Evolutionary conservation across 1,284 basidiomycete genomes (phyloP).

Genomic region (Quambalaria eucalypti): DNA sequence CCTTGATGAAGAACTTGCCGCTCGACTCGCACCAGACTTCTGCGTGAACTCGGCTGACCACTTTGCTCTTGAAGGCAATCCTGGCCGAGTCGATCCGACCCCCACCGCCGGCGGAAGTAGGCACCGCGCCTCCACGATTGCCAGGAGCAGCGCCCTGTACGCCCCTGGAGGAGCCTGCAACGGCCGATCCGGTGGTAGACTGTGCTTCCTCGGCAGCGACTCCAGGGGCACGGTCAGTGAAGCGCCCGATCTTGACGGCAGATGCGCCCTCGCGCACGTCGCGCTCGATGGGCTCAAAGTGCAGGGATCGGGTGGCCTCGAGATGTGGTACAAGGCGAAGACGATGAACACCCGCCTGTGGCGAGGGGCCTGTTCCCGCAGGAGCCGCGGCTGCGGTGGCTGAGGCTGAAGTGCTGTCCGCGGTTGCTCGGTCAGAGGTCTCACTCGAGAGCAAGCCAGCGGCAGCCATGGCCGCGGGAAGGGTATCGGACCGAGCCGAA

Average conservation of each 20-base stretch:
- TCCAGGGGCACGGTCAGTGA: constrained; percentile 59
- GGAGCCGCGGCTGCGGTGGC: neutral
- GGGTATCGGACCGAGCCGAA: constrained; percentile 4
- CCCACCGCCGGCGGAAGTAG: constrained; percentile 12
- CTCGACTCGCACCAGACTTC: constrained; percentile 73
- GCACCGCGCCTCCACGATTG: constrained; percentile 6
- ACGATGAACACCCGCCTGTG: constrained; percentile 43
- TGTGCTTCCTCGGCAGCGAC: constrained; percentile 2
- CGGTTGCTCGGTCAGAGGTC: neutral
- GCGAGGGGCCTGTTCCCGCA: constrained; percentile 3
- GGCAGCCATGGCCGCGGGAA: neutral
- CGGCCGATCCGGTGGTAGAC: constrained; percentile 24
- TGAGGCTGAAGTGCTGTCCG: constrained; percentile 2
- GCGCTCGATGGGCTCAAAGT: constrained; percentile 84
- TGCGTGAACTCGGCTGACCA: constrained; percentile 86
- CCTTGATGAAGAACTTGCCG: constrained; percentile 72
- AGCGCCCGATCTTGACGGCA: constrained; percentile 76
- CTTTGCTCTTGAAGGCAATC: constrained; percentile 88
- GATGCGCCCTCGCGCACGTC: constrained; percentile 56
- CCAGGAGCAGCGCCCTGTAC: neutral
- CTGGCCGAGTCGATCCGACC: constrained; percentile 32
- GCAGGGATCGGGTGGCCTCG: constrained; percentile 75
- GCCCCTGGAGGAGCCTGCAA: neutral
- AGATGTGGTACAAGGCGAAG: constrained; percentile 85
- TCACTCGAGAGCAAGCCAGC: too few relatives aligned